Evolutionary conservation across 352 stramenopile genomes (phyloP).

Genomic region (Pythium rishiriense): DNA sequence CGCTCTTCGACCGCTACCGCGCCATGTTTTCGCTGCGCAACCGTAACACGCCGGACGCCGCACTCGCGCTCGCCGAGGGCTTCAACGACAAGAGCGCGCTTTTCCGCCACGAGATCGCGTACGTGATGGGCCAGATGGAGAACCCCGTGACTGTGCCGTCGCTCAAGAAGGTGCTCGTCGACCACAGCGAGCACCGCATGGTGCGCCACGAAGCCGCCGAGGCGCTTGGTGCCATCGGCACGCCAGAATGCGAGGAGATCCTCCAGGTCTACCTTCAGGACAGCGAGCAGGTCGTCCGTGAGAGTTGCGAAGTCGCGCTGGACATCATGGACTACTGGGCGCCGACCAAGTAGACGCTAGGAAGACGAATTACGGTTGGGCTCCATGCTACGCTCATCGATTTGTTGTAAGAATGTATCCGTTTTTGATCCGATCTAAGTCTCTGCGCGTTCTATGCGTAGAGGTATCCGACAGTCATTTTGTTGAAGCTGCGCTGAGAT

Average conservation of each 20-base stretch:
- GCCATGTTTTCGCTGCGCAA: slow-evolving; percentile 99
- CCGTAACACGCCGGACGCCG: slow-evolving; percentile 89
- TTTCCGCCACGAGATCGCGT: slow-evolving; percentile 92
- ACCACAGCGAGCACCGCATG: slow-evolving; percentile 95
- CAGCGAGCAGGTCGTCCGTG: slow-evolving; percentile 87
- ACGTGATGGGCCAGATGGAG: slow-evolving; percentile 94
- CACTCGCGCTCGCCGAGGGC: slow-evolving; percentile 67
- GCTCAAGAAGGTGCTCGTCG: slow-evolving; percentile 88
- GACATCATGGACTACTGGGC: slow-evolving; percentile 98
- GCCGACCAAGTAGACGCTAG: slow-evolving; percentile 40
- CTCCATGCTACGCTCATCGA: too few relatives aligned
- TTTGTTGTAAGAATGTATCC: too few relatives aligned
- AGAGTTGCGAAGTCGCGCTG: slow-evolving; percentile 96
- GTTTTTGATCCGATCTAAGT: too few relatives aligned
- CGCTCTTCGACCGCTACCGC: slow-evolving; percentile 94
- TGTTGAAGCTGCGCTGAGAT: slow-evolving; percentile 57
- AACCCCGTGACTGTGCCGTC: slow-evolving; percentile 83
- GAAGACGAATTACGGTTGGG: too few relatives aligned
- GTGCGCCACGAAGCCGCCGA: slow-evolving; percentile 97
- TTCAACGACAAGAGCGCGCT: slow-evolving; percentile 82
- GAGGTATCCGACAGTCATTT: slow-evolving; percentile 59
- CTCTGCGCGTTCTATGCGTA: slow-evolving; percentile 43
- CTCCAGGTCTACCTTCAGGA: slow-evolving; percentile 75
- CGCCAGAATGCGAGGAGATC: slow-evolving; percentile 90
- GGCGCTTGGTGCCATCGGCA: slow-evolving; percentile 95